Conservation (phyloP, 371 early-diverging fungal species). For the Lichtheimia ornata region DNA sequence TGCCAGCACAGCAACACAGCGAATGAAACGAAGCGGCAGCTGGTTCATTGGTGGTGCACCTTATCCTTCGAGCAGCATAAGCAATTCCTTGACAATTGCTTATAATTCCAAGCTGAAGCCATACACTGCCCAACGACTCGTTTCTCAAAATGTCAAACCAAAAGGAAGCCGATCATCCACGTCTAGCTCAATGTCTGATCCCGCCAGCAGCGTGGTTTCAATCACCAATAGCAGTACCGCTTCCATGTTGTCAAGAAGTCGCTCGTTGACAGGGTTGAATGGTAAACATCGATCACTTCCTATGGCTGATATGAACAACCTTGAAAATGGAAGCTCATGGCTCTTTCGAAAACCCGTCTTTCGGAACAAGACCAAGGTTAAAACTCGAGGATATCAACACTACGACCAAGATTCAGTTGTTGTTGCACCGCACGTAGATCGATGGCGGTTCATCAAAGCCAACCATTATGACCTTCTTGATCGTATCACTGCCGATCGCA, state of each 20-base stretch:
- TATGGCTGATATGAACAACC: too few species aligned
- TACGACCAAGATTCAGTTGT: constrained; percentile 17
- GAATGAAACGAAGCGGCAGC: constrained; percentile 12
- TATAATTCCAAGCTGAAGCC: constrained; percentile 39
- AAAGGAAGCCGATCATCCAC: constrained; percentile 5
- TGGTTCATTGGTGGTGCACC: constrained; percentile 22
- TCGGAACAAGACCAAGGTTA: constrained; percentile 4
- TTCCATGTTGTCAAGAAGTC: constrained; percentile 1
- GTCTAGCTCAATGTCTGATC: not conserved
- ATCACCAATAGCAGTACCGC: constrained; percentile 1
- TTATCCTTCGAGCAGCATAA: constrained; percentile 13
- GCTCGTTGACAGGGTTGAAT: not conserved
- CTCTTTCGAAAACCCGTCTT: not conserved
- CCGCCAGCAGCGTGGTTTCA: not conserved
- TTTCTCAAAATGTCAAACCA: not conserved
- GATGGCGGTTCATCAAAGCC: constrained; percentile 36
- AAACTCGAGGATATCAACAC: constrained; percentile 18
- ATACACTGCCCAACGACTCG: constrained; percentile 31
- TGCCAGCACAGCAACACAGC: constrained; percentile 7
- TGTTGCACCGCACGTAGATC: constrained; percentile 14
- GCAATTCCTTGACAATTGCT: constrained; percentile 18
- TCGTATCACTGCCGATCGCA: constrained; percentile 16
- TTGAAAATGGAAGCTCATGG: too few species aligned
- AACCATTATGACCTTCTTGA: constrained; percentile 31
- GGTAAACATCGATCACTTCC: too few species aligned